Percentiles rank a stretch among this genome's conserved stretches.
Conservation (phyloP, 768 basidiomycete genomes). For the Cubamyces sp. region DNA sequence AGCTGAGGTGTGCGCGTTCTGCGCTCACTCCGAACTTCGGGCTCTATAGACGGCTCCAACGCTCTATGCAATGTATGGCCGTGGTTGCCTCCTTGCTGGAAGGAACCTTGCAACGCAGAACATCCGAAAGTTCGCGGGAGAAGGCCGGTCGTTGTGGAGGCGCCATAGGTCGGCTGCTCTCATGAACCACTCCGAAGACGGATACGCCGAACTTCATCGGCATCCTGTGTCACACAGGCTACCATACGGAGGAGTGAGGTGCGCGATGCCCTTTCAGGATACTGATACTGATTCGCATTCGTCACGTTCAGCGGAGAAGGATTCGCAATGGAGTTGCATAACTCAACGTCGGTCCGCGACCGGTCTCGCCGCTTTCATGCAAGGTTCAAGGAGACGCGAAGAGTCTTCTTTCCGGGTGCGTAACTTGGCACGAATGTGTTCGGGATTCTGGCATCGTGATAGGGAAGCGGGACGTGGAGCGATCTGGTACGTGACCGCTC, state of each 20-base stretch:
- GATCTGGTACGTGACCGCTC: no score
- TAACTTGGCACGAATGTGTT: no score
- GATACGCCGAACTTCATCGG: no score
- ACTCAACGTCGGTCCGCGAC: no score
- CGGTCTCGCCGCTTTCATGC: no score
- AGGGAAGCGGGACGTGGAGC: no score
- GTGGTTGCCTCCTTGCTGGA: constrained; percentile 3
- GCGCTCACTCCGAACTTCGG: background rate
- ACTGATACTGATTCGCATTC: background rate
- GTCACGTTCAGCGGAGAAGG: background rate
- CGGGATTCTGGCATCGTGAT: no score
- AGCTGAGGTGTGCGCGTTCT: background rate
- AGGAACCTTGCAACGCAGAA: constrained; percentile 7
- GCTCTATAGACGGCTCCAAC: background rate
- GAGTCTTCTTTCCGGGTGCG: no score
- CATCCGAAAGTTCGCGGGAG: constrained; percentile 14
- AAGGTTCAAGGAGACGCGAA: no score
- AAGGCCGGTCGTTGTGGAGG: background rate
- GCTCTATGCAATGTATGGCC: background rate
- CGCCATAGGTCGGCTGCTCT: background rate
- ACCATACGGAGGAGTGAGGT: background rate
- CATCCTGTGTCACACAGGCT: no score
- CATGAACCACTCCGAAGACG: background rate
- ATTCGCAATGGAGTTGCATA: no score
- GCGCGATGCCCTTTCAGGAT: background rate